Base-by-base conservation (phyloP, 768 basidiomycete genomes). In the Lanmaoa pseudosensibilis region DNA sequence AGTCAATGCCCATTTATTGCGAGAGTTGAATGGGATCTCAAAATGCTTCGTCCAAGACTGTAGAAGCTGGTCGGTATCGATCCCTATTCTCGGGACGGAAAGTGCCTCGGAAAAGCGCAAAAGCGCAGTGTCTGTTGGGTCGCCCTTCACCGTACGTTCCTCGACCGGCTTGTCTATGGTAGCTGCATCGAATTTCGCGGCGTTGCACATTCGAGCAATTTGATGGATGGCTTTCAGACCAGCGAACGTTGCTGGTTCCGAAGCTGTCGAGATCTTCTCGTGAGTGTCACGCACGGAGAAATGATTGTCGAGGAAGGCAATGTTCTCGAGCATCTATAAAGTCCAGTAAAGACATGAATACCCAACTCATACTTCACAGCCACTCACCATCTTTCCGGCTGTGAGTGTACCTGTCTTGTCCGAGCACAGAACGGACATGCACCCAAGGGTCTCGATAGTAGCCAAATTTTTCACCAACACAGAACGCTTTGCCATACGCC, bases 1-100 rank as follows among this genome's bases (percentile, higher is more conserved):
- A 41, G 77, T 80, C 50, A 84, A 64, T 71, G 83, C 83, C 77
- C 77, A 84, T 60, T 85, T 85, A 59, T 82, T 80, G 55, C 75
- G 77, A 7, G 80, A 83, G 53, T 78, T 78, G 67, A 78, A 78
- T 2, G 75, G 76, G 33, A 78, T 74, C 23, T 74, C 73, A 52
- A 73, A 76, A 34, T 45, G 23, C 58, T 52, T 59, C 61, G 64
- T 45, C 63, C 59, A 65, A 63, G 65, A 21, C 56, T 56, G 10
- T 23, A 65, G 32, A 10, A 69, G 46, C 12, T 60, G 54, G 21
- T 64, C 16, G 11, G 65, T 47, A 34, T 65, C 41, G n/a, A 74
- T 64, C 13, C 46, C 44, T 2, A 61, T 33, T 12, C 47, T 54
- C 2, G 70, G 56, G 27, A 67, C 33, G n/a, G 63, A 62, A 43